These are phyloP conservation scores for Penicillium sp. DNA, from an alignment of 2,329 filamentous ascomycete genomes.

Conservation along the genomic window DNA sequence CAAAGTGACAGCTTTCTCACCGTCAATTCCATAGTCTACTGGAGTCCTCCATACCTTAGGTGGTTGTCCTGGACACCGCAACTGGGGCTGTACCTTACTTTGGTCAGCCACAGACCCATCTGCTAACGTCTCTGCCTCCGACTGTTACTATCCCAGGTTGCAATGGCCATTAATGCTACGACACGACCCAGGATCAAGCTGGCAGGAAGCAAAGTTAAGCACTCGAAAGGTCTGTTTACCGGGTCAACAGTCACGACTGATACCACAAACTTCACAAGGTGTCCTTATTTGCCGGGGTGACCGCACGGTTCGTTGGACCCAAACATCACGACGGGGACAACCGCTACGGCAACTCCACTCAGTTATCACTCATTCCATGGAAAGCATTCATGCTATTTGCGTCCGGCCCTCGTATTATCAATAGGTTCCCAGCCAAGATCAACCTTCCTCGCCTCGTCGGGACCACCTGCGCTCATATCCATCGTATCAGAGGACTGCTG, in stretches of 20 bases:
- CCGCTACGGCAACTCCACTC: constrained; percentile 4
- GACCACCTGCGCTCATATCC: neutral
- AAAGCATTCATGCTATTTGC: constrained; percentile 6
- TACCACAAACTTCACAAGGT: neutral
- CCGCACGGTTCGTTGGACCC: constrained; percentile 5
- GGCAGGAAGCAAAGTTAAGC: neutral
- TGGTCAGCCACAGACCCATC: constrained; percentile 1
- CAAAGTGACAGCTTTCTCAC: neutral
- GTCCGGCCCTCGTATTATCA: constrained; percentile 4
- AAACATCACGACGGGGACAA: constrained; percentile 4
- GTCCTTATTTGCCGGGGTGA: neutral
- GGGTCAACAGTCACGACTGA: neutral
- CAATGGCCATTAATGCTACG: neutral
- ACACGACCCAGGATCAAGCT: neutral
- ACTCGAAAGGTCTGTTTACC: neutral
- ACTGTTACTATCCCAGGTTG: neutral
- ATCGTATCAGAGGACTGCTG: too few relatives aligned
- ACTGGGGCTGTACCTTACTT: neutral
- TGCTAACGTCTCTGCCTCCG: neutral
- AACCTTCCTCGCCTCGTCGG: neutral
- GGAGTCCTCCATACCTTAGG: too few relatives aligned
- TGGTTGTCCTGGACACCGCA: neutral
- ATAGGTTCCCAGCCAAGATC: neutral
- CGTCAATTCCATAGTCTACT: neutral
- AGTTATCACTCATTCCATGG: neutral